Evolutionary conservation across 2,329 filamentous ascomycete genomes (phyloP).

Genomic region (Neofusicoccum sp.): DNA sequence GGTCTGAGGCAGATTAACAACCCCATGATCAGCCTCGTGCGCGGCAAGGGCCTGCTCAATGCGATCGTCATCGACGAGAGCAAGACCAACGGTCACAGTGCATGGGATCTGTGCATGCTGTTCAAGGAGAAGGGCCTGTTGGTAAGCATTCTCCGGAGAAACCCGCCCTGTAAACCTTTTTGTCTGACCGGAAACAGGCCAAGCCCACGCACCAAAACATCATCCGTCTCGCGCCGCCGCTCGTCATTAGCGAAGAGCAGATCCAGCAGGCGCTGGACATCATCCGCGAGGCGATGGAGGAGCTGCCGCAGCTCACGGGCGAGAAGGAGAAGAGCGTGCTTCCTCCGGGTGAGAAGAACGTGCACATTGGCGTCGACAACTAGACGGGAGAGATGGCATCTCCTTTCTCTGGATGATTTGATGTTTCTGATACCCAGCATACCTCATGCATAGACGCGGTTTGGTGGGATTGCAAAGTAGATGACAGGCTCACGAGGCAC

Average conservation of each 20-base stretch:
- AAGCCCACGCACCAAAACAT: conserved; percentile 99
- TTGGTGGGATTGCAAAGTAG: neutral
- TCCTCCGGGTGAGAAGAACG: conserved; percentile 62
- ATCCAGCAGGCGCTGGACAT: conserved; percentile 76
- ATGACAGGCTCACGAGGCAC: conserved; percentile 1
- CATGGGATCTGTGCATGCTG: conserved; percentile 95
- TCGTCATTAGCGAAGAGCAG: conserved; percentile 90
- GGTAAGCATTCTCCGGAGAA: conserved; percentile 58
- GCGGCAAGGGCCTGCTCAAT: conserved; percentile 93
- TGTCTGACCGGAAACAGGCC: conserved; percentile 59
- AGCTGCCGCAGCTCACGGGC: conserved; percentile 72
- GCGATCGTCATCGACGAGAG: conserved; percentile 94
- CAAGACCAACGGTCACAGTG: conserved; percentile 80
- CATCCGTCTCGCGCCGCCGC: conserved; percentile 92
- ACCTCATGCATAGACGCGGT: conserved; percentile 13
- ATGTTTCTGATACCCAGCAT: conserved; percentile 21
- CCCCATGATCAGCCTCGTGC: conserved; percentile 78
- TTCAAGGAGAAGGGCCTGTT: conserved; percentile 94
- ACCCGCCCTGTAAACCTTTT: neutral
- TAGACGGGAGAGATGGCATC: conserved; percentile 31
- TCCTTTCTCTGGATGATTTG: conserved; percentile 1
- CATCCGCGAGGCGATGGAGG: conserved; percentile 78
- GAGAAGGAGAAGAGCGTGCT: conserved; percentile 59
- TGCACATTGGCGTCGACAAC: conserved; percentile 62
- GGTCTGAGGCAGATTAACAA: conserved; percentile 74